Base-by-base conservation (phyloP, 1,139 yeast species). In the Geotrichum armillariae region DNA sequence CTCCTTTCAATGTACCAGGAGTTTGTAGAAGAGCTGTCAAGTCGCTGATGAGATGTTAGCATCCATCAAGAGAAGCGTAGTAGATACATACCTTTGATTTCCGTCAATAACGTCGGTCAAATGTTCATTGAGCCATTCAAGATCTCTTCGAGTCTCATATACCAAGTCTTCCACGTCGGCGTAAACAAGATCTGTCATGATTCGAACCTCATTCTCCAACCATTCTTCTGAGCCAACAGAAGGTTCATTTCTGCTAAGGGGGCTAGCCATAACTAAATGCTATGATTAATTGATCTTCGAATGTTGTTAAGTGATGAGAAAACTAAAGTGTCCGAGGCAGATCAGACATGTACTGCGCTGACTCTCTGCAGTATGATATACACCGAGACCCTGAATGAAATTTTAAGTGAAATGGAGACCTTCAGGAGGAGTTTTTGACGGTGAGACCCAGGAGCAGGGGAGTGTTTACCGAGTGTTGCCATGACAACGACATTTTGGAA, bases 171-270 rank as follows among this genome's bases (percentile, higher is more conserved):
- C 75, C 3, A 66, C 59, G 38, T 68, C 70, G 36, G 60, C 61
- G 11, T 56, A 59, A 50, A 69, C 66, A 31, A 64, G 58, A 25
- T 62, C 65, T 37, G 65, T 61, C 8, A 66, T 65, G 2, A 62
- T 60, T 38, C 60, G 60, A 43, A 71, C 66, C 57, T 76, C 79
- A 27, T 64, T 64, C 23, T 71, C 68, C 53, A 73, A 65, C 80
- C 80, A 76, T 53, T 69, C 72, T 12, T 74, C 65, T 5, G 77
- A 68, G 3, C 78, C 79, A 1, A 55, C 56, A 23, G 53, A 36
- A 16, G 56, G 47, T 21, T 45, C 45, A 11, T 34, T 17, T 16
- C 29, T 41, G 17, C 41, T 21, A 22, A 27, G 23, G 25, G 49
- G 36, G 25, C 45, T 38, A 11, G 49, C 33, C 45, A 46, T 40